Percentiles rank a stretch among this genome's conserved stretches.
These are phyloP conservation scores for Calonectria multiphialidica DNA, from an alignment of 2,329 filamentous ascomycete genomes.

Conservation along the genomic window DNA sequence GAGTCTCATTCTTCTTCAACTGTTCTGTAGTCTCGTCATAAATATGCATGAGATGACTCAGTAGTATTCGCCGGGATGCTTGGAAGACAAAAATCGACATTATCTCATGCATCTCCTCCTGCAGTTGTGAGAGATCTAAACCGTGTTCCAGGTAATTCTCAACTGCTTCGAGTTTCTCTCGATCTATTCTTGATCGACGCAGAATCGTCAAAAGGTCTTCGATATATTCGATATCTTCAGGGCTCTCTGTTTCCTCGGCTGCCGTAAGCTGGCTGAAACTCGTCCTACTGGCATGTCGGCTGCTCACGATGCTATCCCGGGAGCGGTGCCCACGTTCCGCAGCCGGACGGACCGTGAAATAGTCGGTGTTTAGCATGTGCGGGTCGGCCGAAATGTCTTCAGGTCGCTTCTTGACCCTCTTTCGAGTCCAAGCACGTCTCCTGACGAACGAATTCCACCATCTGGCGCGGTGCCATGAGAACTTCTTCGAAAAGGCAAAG, in stretches of 20 bases:
- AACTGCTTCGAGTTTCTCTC: conserved; percentile 89
- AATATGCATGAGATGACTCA: conserved; percentile 76
- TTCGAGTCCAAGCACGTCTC: conserved; percentile 87
- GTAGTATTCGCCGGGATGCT: conserved; percentile 81
- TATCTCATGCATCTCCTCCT: conserved; percentile 83
- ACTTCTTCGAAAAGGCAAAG: conserved; percentile 81
- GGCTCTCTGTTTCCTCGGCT: conserved; percentile 66
- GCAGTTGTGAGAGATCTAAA: conserved; percentile 81
- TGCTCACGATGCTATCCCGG: conserved; percentile 49
- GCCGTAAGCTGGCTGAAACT: conserved; percentile 52
- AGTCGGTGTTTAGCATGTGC: conserved; percentile 79
- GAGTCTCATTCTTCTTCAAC: conserved; percentile 53
- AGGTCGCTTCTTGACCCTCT: conserved; percentile 73
- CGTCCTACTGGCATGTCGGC: conserved; percentile 49
- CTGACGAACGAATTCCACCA: conserved; percentile 98
- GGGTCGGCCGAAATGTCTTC: conserved; percentile 63
- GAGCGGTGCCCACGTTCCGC: conserved; percentile 51
- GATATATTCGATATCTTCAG: conserved; percentile 71
- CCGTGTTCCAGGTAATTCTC: conserved; percentile 85
- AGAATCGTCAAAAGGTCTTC: conserved; percentile 77
- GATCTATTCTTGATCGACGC: conserved; percentile 80
- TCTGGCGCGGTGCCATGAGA: conserved; percentile 88
- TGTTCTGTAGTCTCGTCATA: conserved; percentile 56
- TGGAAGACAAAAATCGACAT: conserved; percentile 93
- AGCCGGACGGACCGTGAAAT: conserved; percentile 80